Evolutionary conservation across 2,329 filamentous ascomycete species (phyloP).

Genomic region (Thyridium curvatum): DNA sequence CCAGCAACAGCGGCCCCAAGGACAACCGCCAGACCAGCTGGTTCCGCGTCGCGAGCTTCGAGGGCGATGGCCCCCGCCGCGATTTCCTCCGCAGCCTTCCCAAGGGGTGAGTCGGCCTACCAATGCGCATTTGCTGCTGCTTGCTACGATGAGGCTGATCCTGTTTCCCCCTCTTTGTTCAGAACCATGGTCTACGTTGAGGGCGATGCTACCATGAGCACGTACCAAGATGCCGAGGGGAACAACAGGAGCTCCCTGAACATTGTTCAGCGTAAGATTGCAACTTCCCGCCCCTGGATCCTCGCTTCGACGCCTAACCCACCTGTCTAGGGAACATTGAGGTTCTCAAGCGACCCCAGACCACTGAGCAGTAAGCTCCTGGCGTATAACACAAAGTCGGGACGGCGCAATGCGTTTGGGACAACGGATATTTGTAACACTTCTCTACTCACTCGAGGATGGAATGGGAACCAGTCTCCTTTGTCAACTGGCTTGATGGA

Average conservation of each 20-base stretch:
- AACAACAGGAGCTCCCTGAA: conserved; percentile 58
- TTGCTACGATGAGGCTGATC: not conserved
- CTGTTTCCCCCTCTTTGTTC: conserved; percentile 1
- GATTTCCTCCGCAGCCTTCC: conserved; percentile 67
- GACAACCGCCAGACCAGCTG: conserved; percentile 76
- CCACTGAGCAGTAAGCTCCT: not conserved
- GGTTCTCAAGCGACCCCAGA: conserved; percentile 35
- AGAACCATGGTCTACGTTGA: conserved; percentile 80
- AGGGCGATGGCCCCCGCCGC: conserved; percentile 57
- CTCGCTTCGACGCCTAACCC: not conserved
- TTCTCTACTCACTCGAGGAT: no score
- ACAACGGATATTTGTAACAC: no score
- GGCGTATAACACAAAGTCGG: not conserved
- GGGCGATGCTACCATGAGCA: conserved; percentile 66
- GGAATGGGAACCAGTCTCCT: no score
- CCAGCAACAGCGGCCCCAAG: conserved; percentile 56
- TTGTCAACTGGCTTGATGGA: no score
- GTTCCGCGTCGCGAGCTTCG: conserved; percentile 75
- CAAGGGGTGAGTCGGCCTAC: conserved; percentile 68
- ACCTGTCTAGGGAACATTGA: conserved; percentile 34
- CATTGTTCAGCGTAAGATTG: conserved; percentile 70
- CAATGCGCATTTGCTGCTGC: not conserved
- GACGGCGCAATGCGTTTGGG: not conserved
- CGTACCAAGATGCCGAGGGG: conserved; percentile 65
- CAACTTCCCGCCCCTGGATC: not conserved